Evolutionary conservation across 805 yeast genomes (phyloP), one percentile per base, ranked within the genome.

Genomic region (Saccharomycopsis capsularis): DNA sequence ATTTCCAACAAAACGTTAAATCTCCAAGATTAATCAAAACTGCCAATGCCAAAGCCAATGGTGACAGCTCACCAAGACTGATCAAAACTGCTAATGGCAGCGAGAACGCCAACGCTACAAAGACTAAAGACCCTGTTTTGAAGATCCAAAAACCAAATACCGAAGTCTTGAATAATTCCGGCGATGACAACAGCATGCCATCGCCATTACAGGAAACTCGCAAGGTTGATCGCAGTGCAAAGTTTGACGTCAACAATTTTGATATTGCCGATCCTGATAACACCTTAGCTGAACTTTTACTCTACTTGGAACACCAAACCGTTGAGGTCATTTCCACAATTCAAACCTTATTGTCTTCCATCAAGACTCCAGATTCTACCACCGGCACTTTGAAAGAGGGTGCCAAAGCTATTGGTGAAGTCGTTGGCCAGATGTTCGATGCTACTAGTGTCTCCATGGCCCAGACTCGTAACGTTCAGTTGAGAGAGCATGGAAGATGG

Each of bases 241-340:
- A 47, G 6, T 85, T 83, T 65, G 83, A 82, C 63, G 71, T 85
- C 46, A 85, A 82, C 49, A 76, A 81, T 30, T 87, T 85, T 64
- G 88, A 86, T 65, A 81, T 85, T 46, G 82, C 82, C 50, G 85
- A 87, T 59, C 95, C 95, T 1, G 97, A 90, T 60, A 86, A 87
- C 62, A 85, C 96, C 1, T 73, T 90, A 55, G 79, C 87, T 5
- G 95, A 88, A 59, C 78, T 91, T 51, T 76, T 90, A 58, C 71
- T 81, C 25, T 91, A 89, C 62, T 72, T 91, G 59, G 98, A 91
- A 63, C 95, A 88, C 64, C 96, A 90, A 67, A 90, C 97, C 0
- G 90, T 86, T 16, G 85, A 85, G 59, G 96, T 91, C 2, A 90
- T 91, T 42, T 78, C 89, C 13, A 86, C 96, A 0, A 90, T 90